A percentile compares a stretch with the other conserved stretches of the same genome.
Conservation (phyloP, 176 grass and related monocot genomes). For the Carex parvula region DNA sequence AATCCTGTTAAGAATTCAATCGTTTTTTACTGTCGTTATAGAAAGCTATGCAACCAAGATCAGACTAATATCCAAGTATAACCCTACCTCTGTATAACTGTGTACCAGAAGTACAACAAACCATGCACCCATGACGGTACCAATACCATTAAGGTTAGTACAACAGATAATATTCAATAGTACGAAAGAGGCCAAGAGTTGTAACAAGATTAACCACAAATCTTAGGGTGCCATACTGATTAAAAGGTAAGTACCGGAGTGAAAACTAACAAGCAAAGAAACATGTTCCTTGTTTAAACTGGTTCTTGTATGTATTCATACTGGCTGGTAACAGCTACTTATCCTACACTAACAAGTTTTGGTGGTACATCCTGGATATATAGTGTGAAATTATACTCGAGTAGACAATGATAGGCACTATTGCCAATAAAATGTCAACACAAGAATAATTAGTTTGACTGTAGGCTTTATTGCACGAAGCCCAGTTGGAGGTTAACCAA, state of each 20-base stretch:
- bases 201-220: background rate
- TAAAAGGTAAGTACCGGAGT: background rate
- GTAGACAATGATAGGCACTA: background rate
- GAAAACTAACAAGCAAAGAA: background rate
- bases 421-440: background rate
- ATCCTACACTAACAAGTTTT: background rate
- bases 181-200: background rate
- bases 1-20: background rate
- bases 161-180: background rate
- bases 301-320: background rate
- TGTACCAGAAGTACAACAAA: background rate
- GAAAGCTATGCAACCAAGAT: conserved; percentile 7
- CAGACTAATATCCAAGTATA: background rate
- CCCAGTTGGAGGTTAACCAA: background rate
- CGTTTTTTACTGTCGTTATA: background rate
- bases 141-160: background rate
- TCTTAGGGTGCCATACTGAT: background rate
- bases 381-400: background rate
- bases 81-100: background rate
- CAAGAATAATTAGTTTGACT: background rate
- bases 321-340: background rate
- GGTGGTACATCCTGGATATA: background rate
- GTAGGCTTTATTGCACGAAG: background rate
- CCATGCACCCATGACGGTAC: background rate
- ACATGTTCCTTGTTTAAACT: background rate